phyloP scores from a whole-genome alignment of 208 protist species.

The Wallacemonas sp. region DNA sequence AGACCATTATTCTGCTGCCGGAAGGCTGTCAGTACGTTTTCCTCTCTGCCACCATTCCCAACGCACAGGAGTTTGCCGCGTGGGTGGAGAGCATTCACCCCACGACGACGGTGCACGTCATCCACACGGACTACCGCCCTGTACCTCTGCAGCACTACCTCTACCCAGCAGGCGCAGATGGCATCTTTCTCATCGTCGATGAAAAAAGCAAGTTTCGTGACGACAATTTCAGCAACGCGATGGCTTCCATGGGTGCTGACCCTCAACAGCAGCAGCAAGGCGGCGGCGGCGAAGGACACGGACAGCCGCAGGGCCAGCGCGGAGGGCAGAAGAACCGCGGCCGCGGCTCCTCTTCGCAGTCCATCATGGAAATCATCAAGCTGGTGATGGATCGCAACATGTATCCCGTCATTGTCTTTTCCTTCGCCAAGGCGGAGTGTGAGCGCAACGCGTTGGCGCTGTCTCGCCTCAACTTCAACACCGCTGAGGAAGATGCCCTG shows the following conservation, averaged over 20 bases:
- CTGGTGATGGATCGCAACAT: conserved; percentile 97
- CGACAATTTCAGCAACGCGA: conserved; percentile 96
- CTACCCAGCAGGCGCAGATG: conserved; percentile 96
- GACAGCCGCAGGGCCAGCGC: conserved; percentile 12
- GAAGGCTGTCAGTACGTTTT: conserved; percentile 99
- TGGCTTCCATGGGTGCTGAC: conserved; percentile 78
- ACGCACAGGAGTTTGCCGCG: conserved; percentile 99
- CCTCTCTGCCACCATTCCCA: conserved; percentile 99
- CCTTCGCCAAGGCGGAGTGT: conserved; percentile 98
- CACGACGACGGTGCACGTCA: conserved; percentile 97
- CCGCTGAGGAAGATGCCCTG: conserved; percentile 91
- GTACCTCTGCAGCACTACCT: conserved; percentile 99
- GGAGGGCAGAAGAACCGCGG: conserved; percentile 18
- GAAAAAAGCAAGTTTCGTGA: conserved; percentile 95
- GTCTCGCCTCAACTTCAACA: conserved; percentile 96
- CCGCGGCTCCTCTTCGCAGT: conserved; percentile 34
- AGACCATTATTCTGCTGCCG: conserved; percentile 99
- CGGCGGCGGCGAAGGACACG: conserved; percentile 19
- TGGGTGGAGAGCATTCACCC: conserved; percentile 99
- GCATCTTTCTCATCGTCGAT: conserved; percentile 97
- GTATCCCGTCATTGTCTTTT: conserved; percentile 99
- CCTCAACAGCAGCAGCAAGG: conserved; percentile 18
- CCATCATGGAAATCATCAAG: conserved; percentile 95
- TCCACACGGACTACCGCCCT: conserved; percentile 99
- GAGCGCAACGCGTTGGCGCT: conserved; percentile 95